Conservation (phyloP, 768 basidiomycete genomes). For the Harrya chromipes region DNA sequence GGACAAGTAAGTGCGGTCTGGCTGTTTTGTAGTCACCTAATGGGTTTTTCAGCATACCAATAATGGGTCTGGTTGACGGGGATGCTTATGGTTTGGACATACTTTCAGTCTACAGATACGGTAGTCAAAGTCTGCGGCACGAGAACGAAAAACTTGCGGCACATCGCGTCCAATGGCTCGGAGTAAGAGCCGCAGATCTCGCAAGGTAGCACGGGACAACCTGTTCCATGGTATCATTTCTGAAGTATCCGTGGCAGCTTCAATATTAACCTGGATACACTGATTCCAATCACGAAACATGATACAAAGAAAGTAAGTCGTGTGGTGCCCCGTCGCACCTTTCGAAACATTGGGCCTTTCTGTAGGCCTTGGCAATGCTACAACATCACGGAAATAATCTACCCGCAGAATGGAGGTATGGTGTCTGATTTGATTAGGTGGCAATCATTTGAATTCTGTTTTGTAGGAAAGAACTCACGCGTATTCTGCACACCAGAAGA, state of each 20-base stretch:
- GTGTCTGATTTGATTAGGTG: slow-evolving; percentile 2
- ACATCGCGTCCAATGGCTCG: slow-evolving; percentile 73
- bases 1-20: slow-evolving; percentile 41
- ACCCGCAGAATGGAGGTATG: slow-evolving; percentile 68
- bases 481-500: slow-evolving; percentile 75
- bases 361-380: slow-evolving; percentile 66
- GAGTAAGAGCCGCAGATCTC: slow-evolving; percentile 70
- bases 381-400: slow-evolving; percentile 37
- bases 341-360: background rate
- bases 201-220: slow-evolving; percentile 41
- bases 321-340: background rate
- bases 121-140: slow-evolving; percentile 67
- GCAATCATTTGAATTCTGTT: slow-evolving; percentile 3
- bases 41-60: slow-evolving; percentile 54
- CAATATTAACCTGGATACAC: slow-evolving; percentile 52
- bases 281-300: slow-evolving; percentile 66
- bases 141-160: slow-evolving; percentile 70
- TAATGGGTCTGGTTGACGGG: slow-evolving; percentile 80
- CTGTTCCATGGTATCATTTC: background rate
- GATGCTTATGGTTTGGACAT: slow-evolving; percentile 95
- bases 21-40: background rate
- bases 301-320: slow-evolving; percentile 71
- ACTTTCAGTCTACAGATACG: slow-evolving; percentile 80
- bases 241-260: slow-evolving; percentile 40
- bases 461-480: slow-evolving; percentile 70